Conservation (phyloP, 352 stramenopile species). For the Pythium aquatile region DNA sequence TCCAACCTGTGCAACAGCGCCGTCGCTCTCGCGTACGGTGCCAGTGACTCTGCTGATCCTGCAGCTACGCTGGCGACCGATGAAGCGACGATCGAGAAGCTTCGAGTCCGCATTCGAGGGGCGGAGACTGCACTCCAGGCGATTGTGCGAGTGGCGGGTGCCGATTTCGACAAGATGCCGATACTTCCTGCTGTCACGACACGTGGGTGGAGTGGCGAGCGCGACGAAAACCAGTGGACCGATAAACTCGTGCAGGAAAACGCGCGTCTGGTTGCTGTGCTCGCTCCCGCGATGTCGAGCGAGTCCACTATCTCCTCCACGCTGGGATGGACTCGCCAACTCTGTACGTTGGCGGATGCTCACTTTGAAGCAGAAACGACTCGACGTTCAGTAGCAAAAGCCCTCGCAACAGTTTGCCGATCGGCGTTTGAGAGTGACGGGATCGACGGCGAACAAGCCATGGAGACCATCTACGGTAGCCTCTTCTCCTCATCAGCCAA, state of each 20-base stretch:
- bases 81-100: background rate
- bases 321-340: conserved; percentile 44
- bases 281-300: conserved; percentile 35
- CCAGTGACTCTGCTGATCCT: background rate
- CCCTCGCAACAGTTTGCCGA: conserved; percentile 38
- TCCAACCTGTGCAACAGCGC: conserved; percentile 76
- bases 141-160: conserved; percentile 35
- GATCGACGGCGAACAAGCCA: conserved; percentile 9
- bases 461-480: conserved; percentile 43
- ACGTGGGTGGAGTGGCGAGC: conserved; percentile 33
- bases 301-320: conserved; percentile 28
- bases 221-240: conserved; percentile 16
- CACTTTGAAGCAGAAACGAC: conserved; percentile 29
- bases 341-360: conserved; percentile 33
- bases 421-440: background rate
- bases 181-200: conserved; percentile 37
- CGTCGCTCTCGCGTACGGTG: conserved; percentile 33
- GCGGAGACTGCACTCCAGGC: conserved; percentile 39
- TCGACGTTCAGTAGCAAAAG: conserved; percentile 34
- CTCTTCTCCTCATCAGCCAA: conserved; percentile 33
- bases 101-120: conserved; percentile 38
- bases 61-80: background rate
- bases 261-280: conserved; percentile 44
- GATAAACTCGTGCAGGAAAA: conserved; percentile 47
- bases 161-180: conserved; percentile 36